Evolutionary conservation across 306 rosid species (phyloP).

Genomic region (Comarum palustre): DNA sequence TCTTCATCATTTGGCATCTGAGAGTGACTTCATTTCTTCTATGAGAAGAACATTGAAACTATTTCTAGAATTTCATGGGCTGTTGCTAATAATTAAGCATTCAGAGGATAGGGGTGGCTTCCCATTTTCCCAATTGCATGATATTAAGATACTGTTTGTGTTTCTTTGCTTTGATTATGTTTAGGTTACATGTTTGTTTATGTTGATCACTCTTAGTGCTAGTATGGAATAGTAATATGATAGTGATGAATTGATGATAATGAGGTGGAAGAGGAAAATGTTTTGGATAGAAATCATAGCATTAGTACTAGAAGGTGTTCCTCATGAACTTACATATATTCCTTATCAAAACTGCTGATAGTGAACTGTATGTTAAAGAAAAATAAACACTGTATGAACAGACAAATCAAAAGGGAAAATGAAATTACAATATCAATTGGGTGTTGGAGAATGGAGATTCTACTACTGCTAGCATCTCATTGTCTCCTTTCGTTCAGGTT

Average conservation of each 20-base stretch:
- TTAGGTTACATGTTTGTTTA: not conserved
- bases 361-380: not conserved
- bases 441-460: not conserved
- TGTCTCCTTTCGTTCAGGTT: constrained; percentile 31
- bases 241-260: not conserved
- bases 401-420: not conserved
- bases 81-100: not conserved
- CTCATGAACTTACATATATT: not conserved
- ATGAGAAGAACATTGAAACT: not conserved
- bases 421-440: not conserved
- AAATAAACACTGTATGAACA: not conserved
- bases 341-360: not conserved
- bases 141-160: not conserved
- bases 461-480: not conserved
- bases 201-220: not conserved
- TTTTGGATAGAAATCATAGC: not conserved
- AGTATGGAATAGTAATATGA: not conserved
- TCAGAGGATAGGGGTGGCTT: not conserved
- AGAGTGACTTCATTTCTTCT: not conserved
- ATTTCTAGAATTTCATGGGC: not conserved
- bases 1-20: not conserved
- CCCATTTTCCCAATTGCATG: not conserved
- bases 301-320: not conserved
- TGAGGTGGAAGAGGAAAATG: not conserved
- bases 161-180: not conserved